Base-by-base conservation (phyloP, 2,329 filamentous ascomycete species). In the Epichloe hybrida region DNA sequence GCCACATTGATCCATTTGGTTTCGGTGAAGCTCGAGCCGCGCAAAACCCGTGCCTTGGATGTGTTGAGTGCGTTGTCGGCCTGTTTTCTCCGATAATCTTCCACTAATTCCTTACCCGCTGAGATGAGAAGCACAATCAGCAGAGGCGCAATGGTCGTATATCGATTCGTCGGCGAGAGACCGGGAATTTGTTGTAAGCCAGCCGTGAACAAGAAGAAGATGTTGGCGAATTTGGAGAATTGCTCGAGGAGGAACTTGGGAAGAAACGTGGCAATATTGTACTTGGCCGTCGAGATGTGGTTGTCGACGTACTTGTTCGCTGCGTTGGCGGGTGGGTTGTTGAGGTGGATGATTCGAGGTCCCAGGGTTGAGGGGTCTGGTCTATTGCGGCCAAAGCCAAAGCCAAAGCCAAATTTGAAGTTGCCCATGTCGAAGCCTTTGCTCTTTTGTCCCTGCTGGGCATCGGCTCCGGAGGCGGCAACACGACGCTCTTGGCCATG, bases 131-230 rank as follows among this genome's bases (percentile, higher is more conserved):
- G 73, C 59, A 98, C 93, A 53, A 97, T 81, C 50, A 84, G 75
- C 53, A 98, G 77, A n/a, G 93, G 93, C 5, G 86, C 91, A 64
- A 98, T 96, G 38, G 94, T 98, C 5, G 93, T 98, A 64, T 90
- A 98, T 67, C 77, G 80, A 70, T 96, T 97, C 9, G 93, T 98
- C 7, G 94, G 93, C 36, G 90, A 95, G 54, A 98, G 84, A 57
- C 86, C 84, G 21, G 93, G 93, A 54, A 98, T 95, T 67, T 98
- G 93, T 72, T 98, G 93, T 44, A 98, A 72, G 40, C 81, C 83
- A 15, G 93, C 90, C 38, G 93, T 98, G 68, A 98, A 97, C 65
- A 98, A 79, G 85, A 98, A 98, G 75, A 98, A 98, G 63, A 98
- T 70, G 70, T 98, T 98, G 73, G 93, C 93, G 69, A 96, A 95